Evolutionary conservation across 768 basidiomycete species (phyloP).

Genomic region (Suillus plorans): DNA sequence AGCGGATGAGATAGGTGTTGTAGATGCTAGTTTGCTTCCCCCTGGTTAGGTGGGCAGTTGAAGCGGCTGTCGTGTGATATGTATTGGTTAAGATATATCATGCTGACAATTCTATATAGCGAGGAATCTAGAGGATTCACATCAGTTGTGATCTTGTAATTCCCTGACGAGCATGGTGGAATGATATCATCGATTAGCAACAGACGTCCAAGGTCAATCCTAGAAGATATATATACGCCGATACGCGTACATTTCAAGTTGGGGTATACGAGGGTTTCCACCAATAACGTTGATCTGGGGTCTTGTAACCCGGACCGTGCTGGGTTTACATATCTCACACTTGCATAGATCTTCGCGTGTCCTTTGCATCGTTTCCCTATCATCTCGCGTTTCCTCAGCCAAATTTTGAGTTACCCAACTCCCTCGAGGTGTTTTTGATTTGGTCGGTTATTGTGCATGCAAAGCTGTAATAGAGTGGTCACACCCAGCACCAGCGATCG

Average conservation of each 20-base stretch:
- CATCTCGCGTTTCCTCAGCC: too few species aligned
- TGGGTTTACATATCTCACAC: too few species aligned
- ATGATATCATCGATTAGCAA: neutral
- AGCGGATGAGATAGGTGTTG: conserved; percentile 50
- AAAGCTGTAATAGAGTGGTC: too few species aligned
- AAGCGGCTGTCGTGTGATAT: neutral
- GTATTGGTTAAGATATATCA: neutral
- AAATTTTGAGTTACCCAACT: too few species aligned
- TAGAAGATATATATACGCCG: neutral
- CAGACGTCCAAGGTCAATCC: neutral
- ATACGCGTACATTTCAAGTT: neutral
- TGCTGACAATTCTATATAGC: neutral
- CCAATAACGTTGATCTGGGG: too few species aligned
- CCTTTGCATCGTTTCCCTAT: too few species aligned
- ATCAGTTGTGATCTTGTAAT: neutral
- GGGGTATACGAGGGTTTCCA: too few species aligned
- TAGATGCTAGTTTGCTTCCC: conserved; percentile 91
- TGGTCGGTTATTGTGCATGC: too few species aligned
- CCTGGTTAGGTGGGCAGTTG: conserved; percentile 63
- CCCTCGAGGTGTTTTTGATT: too few species aligned
- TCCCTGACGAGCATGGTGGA: neutral
- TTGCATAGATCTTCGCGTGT: too few species aligned
- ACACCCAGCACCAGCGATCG: too few species aligned
- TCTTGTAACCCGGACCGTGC: too few species aligned
- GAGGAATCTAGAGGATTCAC: neutral